Evolutionary conservation across 2,329 filamentous ascomycete species (phyloP), one percentile per base, ranked within the genome.

Genomic region (Pestalotiopsis fici): DNA sequence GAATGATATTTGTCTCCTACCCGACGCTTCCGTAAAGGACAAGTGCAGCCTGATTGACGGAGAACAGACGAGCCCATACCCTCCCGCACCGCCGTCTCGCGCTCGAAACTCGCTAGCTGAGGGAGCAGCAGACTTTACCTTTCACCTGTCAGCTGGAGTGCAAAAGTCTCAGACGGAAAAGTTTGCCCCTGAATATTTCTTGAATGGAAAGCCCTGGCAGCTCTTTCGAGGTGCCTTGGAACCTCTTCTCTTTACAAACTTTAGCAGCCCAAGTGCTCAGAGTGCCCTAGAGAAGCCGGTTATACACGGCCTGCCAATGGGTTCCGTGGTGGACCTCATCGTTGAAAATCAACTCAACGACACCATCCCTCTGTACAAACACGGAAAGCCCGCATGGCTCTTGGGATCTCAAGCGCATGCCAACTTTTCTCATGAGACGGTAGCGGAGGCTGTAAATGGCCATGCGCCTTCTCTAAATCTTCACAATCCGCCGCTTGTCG

Each of bases 321-420:
- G 62, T 43, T 37, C 27, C 31, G 60, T 31, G 28, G 59, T 28
- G 37, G 67, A 64, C 39, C 39, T 65, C 60, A 55, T 67, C 47
- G 65, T 69, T 27, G 62, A 59, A 37, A 69, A 64, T 39, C 55
- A 56, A 56, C 35, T 56, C 27, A 65, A 23, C 59, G 71, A 70
- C 3, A 68, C 67, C 5, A 69, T 74, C 3, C 67, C 73, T 12
- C 69, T 74, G 7, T 74, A 74, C 62, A 74, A 73, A 66, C 72
- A 72, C 57, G 71, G 68, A 1, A 68, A 69, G 4, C 67, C 72
- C 3, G 66, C 70, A 0, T 74, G 69, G 71, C 59, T 74, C 1
- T 64, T 74, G 2, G 71, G 72, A 11, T 59, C 68, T 1, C 54
- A n/a, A 1, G 56, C 55, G 4, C 6, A 68, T 21, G 55, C 39